Evolutionary conservation across 768 basidiomycete species (phyloP).

Genomic region (Pluteus cervinus): DNA sequence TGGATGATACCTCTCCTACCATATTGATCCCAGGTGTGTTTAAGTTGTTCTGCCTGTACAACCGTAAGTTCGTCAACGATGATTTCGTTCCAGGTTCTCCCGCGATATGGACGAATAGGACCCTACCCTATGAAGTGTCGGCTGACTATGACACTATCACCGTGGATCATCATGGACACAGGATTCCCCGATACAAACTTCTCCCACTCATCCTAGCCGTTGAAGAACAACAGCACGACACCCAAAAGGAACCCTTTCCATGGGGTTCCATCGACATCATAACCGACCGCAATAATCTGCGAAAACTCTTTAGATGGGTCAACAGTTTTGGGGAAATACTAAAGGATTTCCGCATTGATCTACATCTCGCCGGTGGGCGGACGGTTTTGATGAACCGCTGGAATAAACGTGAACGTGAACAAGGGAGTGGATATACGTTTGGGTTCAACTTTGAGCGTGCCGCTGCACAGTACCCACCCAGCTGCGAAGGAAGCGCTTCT

Average conservation of each 20-base stretch:
- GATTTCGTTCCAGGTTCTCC: constrained; percentile 37
- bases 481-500: constrained; percentile 31
- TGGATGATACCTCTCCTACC: constrained; percentile 32
- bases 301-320: constrained; percentile 46
- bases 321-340: constrained; percentile 15
- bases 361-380: constrained; percentile 37
- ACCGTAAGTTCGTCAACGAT: too few species aligned
- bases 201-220: constrained; percentile 45
- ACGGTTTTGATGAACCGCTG: constrained; percentile 36
- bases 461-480: constrained; percentile 16
- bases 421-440: constrained; percentile 17
- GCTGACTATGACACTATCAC: constrained; percentile 29
- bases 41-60: neutral
- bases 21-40: constrained; percentile 49
- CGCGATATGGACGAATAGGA: constrained; percentile 32
- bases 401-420: constrained; percentile 5
- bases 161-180: constrained; percentile 37
- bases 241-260: constrained; percentile 22
- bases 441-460: constrained; percentile 35
- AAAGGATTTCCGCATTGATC: constrained; percentile 40
- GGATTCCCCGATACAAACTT: constrained; percentile 26
- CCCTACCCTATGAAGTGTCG: constrained; percentile 28
- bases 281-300: constrained; percentile 48
- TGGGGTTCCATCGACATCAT: constrained; percentile 38
- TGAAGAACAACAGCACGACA: constrained; percentile 20